Evolutionary conservation across 2,329 filamentous ascomycete genomes (phyloP), one percentile per base, ranked within the genome.

Genomic region (Aspergillus brunneoviolaceus): DNA sequence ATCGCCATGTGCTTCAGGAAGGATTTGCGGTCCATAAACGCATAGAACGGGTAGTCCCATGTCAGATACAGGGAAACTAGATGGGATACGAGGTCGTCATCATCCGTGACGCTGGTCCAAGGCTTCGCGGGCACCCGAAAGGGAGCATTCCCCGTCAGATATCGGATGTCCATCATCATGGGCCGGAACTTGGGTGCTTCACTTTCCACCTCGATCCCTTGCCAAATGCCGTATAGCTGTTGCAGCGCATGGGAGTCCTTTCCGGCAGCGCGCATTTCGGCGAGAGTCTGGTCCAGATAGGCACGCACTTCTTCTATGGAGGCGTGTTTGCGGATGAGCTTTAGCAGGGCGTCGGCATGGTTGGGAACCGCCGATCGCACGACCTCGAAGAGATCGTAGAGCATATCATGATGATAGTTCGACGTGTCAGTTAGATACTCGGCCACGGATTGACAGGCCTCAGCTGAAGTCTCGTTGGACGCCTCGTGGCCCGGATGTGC

Each of bases 11-110:
- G 59, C 5, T 90, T 90, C 31, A 84, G 81, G 55, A 88, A 76
- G 64, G 94, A 94, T 68, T 94, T 90, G 45, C 86, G 81, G 69
- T 90, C 91, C 70, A 96, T 93, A 42, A 94, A 81, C 19, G 82
- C 86, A 72, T 90, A 96, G 74, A 92, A 96, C n/a, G 91, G 88
- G 74, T 96, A 96, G 74, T 96, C 92, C 89, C 92, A 96, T 67
- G 87, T 90, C 75, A 96, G 96, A 77, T 96, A 96, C 85, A 96
- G 89, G 71, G 92, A 91, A 66, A 96, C 85, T 29, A 96, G 83
- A 75, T 96, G 92, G 11, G 87, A 85, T 60, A 96, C 85, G 35
- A 96, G 81, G 51, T 89, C 84, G 9, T 85, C 81, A 71, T 96
- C 91, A 52, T 85, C 82, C 1, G 90, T 96, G 31, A 95, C 91